These are phyloP conservation scores for Thielaviopsis ethacetica DNA, from an alignment of 2,329 filamentous ascomycete species.

Conservation along the genomic window DNA sequence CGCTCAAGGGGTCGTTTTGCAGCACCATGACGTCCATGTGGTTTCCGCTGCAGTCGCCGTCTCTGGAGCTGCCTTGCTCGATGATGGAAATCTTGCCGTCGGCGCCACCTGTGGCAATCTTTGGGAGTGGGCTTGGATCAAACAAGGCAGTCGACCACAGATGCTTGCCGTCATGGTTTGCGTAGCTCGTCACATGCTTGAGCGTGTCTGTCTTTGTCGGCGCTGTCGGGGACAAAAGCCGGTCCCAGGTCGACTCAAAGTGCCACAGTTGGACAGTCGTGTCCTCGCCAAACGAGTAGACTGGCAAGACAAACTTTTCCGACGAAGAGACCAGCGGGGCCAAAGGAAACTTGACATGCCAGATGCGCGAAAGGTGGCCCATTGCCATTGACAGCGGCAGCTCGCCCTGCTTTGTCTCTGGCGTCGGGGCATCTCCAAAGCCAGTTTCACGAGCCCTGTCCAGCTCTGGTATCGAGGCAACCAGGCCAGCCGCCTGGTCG, in stretches of 20 bases:
- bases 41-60: not conserved
- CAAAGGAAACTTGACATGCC: conserved; percentile 57
- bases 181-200: conserved; percentile 36
- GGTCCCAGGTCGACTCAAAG: conserved; percentile 19
- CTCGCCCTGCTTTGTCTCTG: not conserved
- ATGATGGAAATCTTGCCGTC: conserved; percentile 54
- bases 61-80: conserved; percentile 13
- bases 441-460: conserved; percentile 40
- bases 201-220: conserved; percentile 18
- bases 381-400: conserved; percentile 53
- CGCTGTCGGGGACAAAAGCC: not conserved
- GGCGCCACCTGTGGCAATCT: conserved; percentile 63
- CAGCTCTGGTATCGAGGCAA: conserved; percentile 18
- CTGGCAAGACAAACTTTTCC: conserved; percentile 21
- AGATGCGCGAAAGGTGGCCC: conserved; percentile 81
- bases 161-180: conserved; percentile 71
- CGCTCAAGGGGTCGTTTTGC: conserved; percentile 1
- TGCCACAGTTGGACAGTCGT: conserved; percentile 60
- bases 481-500: conserved; percentile 21
- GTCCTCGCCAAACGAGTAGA: conserved; percentile 79
- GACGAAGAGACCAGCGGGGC: conserved; percentile 12
- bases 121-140: conserved; percentile 18
- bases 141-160: conserved; percentile 57
- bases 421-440: conserved; percentile 28
- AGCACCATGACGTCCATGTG: conserved; percentile 10